These are phyloP conservation scores for Fomes fomentarius DNA, from an alignment of 1,284 basidiomycete species.

Conservation along the genomic window DNA sequence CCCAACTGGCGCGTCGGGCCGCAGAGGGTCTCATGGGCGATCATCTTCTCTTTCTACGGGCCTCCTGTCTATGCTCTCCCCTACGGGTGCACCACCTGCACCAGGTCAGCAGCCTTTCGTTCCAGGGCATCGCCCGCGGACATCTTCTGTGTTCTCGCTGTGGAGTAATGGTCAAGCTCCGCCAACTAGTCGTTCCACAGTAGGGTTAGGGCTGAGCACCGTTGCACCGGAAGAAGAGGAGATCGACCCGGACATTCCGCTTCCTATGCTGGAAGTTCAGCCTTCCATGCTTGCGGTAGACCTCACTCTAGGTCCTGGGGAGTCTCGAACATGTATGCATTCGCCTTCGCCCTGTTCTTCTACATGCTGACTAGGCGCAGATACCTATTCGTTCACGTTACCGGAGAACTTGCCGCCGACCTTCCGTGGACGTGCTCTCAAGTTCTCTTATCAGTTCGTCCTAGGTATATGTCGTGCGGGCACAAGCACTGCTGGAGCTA, in stretches of 20 bases:
- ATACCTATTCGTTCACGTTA: slow-evolving; percentile 75
- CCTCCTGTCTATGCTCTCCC: slow-evolving; percentile 54
- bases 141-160: slow-evolving; percentile 33
- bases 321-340: slow-evolving; percentile 77
- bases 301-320: slow-evolving; percentile 74
- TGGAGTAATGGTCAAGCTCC: slow-evolving; percentile 25
- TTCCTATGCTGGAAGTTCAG: slow-evolving; percentile 83
- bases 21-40: slow-evolving; percentile 45
- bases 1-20: slow-evolving; percentile 32
- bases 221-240: slow-evolving; percentile 40
- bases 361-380: slow-evolving; percentile 42
- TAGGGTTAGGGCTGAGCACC: slow-evolving; percentile 30
- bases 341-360: background rate
- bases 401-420: slow-evolving; percentile 88
- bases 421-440: slow-evolving; percentile 81
- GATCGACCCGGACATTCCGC: slow-evolving; percentile 63
- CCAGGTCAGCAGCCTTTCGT: slow-evolving; percentile 23
- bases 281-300: slow-evolving; percentile 88
- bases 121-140: slow-evolving; percentile 32
- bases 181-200: slow-evolving; percentile 17
- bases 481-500: slow-evolving; percentile 32
- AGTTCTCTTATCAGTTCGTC: slow-evolving; percentile 88
- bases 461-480: slow-evolving; percentile 82
- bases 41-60: slow-evolving; percentile 59
- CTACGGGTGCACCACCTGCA: slow-evolving; percentile 25